Conservation (phyloP, 2,329 filamentous ascomycete genomes). For the Knufia fluminis region DNA sequence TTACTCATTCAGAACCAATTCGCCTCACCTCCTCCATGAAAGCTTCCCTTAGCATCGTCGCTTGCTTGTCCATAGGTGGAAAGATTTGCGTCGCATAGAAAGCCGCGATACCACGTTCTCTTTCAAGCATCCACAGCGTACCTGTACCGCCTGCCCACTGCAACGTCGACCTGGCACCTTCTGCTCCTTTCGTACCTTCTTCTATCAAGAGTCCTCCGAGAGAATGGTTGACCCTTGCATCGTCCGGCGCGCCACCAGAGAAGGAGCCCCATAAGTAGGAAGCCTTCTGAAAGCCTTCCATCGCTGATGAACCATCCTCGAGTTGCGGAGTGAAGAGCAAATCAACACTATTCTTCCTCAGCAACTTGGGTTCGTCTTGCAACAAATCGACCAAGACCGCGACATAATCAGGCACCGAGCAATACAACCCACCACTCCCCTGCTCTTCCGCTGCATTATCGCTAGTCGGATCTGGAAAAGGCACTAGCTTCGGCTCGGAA, state of each 20-base stretch:
- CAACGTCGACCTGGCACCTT: not conserved
- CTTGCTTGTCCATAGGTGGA: not conserved
- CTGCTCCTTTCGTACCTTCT: not conserved
- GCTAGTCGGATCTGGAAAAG: not conserved
- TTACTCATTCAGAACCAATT: no score
- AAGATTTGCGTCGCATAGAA: slow-evolving; percentile 3
- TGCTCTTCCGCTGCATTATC: slow-evolving; percentile 1
- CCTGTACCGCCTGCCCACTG: slow-evolving; percentile 4
- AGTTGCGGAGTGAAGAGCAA: not conserved
- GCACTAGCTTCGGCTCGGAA: not conserved
- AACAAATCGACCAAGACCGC: not conserved
- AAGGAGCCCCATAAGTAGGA: not conserved
- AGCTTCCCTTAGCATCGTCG: not conserved
- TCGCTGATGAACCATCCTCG: not conserved
- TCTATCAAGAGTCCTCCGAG: not conserved
- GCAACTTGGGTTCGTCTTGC: not conserved
- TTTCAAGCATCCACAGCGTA: not conserved
- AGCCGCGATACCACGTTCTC: not conserved
- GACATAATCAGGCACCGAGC: not conserved
- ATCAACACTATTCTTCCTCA: not conserved
- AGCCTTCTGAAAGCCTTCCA: not conserved
- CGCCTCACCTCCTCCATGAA: not conserved
- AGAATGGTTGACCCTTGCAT: not conserved
- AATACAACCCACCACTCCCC: not conserved
- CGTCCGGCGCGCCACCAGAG: not conserved